These are phyloP conservation scores for Phylloporus sp. DNA, from an alignment of 768 basidiomycete species.

Conservation along the genomic window DNA sequence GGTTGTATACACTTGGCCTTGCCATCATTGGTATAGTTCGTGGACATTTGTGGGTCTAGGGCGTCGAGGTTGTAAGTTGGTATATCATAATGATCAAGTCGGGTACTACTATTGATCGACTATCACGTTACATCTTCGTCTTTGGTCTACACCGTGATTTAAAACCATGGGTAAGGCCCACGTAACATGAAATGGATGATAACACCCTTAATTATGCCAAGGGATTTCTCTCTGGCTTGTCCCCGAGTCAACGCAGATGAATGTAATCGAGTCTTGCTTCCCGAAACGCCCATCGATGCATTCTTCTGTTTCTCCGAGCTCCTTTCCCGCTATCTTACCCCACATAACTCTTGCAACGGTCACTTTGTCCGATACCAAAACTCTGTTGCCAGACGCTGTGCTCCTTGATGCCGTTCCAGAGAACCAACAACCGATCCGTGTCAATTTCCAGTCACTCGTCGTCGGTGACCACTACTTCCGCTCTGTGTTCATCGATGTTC, in stretches of 20 bases:
- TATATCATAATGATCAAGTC: too few relatives aligned
- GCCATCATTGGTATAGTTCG: background rate
- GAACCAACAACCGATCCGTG: conserved; percentile 31
- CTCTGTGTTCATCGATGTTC: conserved; percentile 58
- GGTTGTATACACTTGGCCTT: background rate
- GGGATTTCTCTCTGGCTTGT: conserved; percentile 71
- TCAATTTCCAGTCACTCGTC: conserved; percentile 50
- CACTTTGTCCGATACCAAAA: conserved; percentile 21
- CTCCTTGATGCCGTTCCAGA: conserved; percentile 40
- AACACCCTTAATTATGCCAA: conserved; percentile 20
- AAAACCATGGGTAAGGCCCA: conserved; percentile 22
- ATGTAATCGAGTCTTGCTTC: conserved; percentile 47
- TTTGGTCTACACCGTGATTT: too few relatives aligned
- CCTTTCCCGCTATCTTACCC: conserved; percentile 60
- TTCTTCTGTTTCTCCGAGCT: conserved; percentile 27
- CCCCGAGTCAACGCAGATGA: conserved; percentile 42
- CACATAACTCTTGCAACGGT: conserved; percentile 64
- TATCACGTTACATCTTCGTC: too few relatives aligned
- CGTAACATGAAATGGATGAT: background rate
- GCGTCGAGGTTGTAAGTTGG: background rate
- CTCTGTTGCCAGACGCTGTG: conserved; percentile 4
- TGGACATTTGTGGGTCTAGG: background rate
- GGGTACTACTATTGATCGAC: too few relatives aligned
- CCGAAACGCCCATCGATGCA: conserved; percentile 27
- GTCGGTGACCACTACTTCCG: conserved; percentile 64